phyloP scores from a whole-genome alignment of 177 flowering plant species.

The Vitis hybrid region DNA sequence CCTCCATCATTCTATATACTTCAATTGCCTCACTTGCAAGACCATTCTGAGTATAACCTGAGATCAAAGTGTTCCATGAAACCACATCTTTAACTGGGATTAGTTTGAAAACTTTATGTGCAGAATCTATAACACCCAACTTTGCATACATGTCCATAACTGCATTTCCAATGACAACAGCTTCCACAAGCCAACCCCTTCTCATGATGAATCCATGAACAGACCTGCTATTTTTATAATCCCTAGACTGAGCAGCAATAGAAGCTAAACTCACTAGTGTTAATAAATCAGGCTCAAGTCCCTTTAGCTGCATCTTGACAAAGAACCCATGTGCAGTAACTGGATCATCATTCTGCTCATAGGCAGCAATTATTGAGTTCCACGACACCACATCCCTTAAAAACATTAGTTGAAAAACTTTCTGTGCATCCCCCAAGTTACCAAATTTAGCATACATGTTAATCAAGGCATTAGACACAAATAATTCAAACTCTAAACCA shows the following conservation, averaged over 20 bases:
- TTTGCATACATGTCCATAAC: constrained; percentile 67
- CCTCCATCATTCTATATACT: constrained; percentile 35
- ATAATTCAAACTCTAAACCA: constrained; percentile 45
- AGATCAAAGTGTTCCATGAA: constrained; percentile 7
- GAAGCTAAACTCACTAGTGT: constrained; percentile 62
- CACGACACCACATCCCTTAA: constrained; percentile 16
- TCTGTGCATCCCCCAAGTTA: constrained; percentile 28
- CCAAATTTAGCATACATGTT: constrained; percentile 27
- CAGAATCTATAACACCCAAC: constrained; percentile 38
- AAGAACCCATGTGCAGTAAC: constrained; percentile 32
- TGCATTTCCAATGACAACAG: constrained; percentile 47
- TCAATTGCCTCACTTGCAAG: constrained; percentile 54
- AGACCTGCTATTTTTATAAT: constrained; percentile 29
- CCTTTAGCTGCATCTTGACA: constrained; percentile 38
- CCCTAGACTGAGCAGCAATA: constrained; percentile 39
- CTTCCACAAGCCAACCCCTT: constrained; percentile 31
- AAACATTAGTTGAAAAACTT: constrained; percentile 42
- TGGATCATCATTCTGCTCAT: constrained; percentile 48
- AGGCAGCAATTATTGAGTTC: constrained; percentile 21
- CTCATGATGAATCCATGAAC: constrained; percentile 38
- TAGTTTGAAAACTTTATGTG: constrained; percentile 39
- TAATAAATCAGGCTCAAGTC: constrained; percentile 43
- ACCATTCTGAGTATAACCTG: constrained; percentile 7
- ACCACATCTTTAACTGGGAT: constrained; percentile 39
- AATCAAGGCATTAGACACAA: constrained; percentile 62